Evolutionary conservation across 345 rosid genomes (phyloP), one percentile per base, ranked within the genome.

Genomic region (Rhizophora apiculata): DNA sequence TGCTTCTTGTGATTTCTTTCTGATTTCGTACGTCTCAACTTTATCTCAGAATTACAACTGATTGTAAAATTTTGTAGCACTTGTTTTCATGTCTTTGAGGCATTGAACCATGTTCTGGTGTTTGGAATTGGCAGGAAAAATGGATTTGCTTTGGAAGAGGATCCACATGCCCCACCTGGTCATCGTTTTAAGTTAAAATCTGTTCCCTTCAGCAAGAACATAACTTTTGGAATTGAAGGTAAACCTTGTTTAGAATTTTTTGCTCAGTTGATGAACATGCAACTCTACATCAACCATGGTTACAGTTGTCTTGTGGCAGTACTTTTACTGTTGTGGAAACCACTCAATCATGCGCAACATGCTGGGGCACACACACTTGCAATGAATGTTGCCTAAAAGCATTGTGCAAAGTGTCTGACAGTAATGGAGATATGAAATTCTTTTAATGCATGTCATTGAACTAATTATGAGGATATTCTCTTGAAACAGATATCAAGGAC

Each of bases 171-270:
- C 74, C 83, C 86, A 43, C 89, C 91, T 1, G 99, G 99, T 56
- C 72, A 71, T 60, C 97, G 73, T 62, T 92, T 86, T 81, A 87
- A 79, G 76, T 56, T 95, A 55, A 85, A 85, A 81, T 89, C 96
- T 6, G 83, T 95, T 71, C 99, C 96, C 61, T 92, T 92, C 80
- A 95, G 98, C 81, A 90, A 95, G 82, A 95, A 85, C 74, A 86
- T 90, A 78, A 92, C 91, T 74, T 95, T 95, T 80, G 99, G 99
- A 64, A 85, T 81, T 19, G 97, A 87, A 90, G 99, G 99, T 92
- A 82, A 54, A 51, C 26, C 22, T 31, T 43, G 4, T 39, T 68
- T 59, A 62, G 29, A 8, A 10, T 51, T 26, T 48, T 64, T 18
- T 11, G 56, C 20, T 7, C 5, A 1, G 49, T n/a, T 30, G 60